Conservation (phyloP, 2,329 filamentous ascomycete genomes). For the Paraphoma chrysanthemicola region DNA sequence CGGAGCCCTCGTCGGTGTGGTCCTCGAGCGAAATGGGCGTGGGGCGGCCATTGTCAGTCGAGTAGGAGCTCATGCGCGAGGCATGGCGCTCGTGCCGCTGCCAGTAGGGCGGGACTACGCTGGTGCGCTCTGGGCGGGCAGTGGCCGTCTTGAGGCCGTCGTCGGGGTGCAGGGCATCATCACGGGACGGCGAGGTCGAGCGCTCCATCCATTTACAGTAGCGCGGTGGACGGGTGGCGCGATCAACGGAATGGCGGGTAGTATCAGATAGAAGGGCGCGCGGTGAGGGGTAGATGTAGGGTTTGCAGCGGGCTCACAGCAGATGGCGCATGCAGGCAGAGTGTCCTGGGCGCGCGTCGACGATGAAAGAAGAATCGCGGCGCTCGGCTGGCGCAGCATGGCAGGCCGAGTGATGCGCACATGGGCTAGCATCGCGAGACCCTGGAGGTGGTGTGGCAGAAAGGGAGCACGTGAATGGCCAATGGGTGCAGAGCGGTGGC, state of each 20-base stretch:
- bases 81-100: conserved; percentile 49
- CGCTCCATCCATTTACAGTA: conserved; percentile 51
- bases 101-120: conserved; percentile 57
- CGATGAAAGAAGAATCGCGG: conserved; percentile 15
- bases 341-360: conserved; percentile 16
- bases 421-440: conserved; percentile 2
- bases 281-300: conserved; percentile 23
- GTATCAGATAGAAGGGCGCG: conserved; percentile 13
- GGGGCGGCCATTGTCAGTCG: conserved; percentile 43
- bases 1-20: conserved; percentile 65
- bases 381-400: conserved; percentile 4
- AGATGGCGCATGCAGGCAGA: conserved; percentile 8
- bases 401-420: conserved; percentile 7
- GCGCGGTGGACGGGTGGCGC: conserved; percentile 31
- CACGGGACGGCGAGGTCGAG: conserved; percentile 29
- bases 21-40: conserved; percentile 67
- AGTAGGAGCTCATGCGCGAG: conserved; percentile 44
- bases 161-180: conserved; percentile 11
- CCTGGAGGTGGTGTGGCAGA: conserved; percentile 6
- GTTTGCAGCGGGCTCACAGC: conserved; percentile 8
- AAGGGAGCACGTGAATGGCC: conserved; percentile 2
- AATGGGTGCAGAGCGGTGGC: conserved; percentile 3
- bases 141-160: conserved; percentile 21
- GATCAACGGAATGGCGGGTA: conserved; percentile 20
- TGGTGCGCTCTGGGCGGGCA: conserved; percentile 35